These are phyloP conservation scores for Salix purpurea DNA, from an alignment of 345 rosid genomes.

Conservation along the genomic window DNA sequence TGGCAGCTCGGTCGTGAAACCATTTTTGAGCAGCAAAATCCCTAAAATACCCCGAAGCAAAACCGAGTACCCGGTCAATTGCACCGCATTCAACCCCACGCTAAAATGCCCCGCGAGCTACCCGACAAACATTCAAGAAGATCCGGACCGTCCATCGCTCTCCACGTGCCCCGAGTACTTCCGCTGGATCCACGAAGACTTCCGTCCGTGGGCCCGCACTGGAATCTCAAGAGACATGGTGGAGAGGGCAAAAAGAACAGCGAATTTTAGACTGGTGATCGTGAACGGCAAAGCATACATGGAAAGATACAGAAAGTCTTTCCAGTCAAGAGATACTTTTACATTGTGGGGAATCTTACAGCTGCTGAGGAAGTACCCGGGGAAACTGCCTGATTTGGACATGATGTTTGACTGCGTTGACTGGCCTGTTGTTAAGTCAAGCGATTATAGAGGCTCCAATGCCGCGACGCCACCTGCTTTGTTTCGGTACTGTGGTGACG, in stretches of 20 bases:
- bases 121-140: constrained; percentile 18
- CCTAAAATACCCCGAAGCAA: constrained; percentile 20
- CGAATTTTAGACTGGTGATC: constrained; percentile 22
- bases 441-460: constrained; percentile 2
- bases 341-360: constrained; percentile 31
- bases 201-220: constrained; percentile 24
- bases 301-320: constrained; percentile 11
- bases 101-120: constrained; percentile 40
- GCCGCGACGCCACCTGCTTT: constrained; percentile 21
- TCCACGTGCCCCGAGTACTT: constrained; percentile 23
- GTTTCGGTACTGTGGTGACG: constrained; percentile 31
- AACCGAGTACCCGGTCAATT: constrained; percentile 43
- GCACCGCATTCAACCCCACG: constrained; percentile 31
- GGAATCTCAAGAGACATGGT: constrained; percentile 26
- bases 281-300: constrained; percentile 19
- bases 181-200: constrained; percentile 29
- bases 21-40: neutral
- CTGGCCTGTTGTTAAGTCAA: constrained; percentile 22
- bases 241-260: constrained; percentile 13
- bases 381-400: constrained; percentile 28
- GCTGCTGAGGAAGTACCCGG: constrained; percentile 27
- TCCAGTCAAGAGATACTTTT: constrained; percentile 24
- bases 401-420: constrained; percentile 32
- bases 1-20: constrained; percentile 3
- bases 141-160: constrained; percentile 9